Conservation (phyloP, 2,329 filamentous ascomycete genomes). For the Polytolypa hystricis region DNA sequence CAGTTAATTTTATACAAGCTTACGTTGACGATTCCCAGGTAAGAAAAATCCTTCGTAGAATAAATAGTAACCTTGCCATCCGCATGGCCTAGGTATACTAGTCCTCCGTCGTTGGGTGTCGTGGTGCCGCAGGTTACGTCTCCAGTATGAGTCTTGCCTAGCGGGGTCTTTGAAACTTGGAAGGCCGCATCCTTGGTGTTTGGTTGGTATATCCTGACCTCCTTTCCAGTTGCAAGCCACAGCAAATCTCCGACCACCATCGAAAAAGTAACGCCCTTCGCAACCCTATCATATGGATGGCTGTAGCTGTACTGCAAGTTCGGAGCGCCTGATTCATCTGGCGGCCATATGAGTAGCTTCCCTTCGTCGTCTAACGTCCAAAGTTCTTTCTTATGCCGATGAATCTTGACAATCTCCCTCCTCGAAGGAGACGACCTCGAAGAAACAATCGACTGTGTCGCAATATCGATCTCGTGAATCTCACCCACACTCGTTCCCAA, state of each 20-base stretch:
- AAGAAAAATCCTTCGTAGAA: constrained; percentile 63
- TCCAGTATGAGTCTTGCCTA: constrained; percentile 62
- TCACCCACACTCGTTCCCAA: constrained; percentile 83
- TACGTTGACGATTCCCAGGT: constrained; percentile 68
- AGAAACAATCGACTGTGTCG: constrained; percentile 56
- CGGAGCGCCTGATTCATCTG: constrained; percentile 61
- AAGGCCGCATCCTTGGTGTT: constrained; percentile 60
- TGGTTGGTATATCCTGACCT: constrained; percentile 73
- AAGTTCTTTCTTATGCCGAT: constrained; percentile 75
- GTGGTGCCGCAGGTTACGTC: constrained; percentile 79
- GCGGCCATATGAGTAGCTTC: constrained; percentile 75
- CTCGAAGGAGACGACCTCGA: constrained; percentile 66
- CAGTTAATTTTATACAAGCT: constrained; percentile 94
- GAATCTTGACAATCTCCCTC: constrained; percentile 71
- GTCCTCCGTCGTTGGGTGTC: constrained; percentile 61
- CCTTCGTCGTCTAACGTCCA: constrained; percentile 92
- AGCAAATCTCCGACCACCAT: constrained; percentile 74
- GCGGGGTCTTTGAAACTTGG: constrained; percentile 60
- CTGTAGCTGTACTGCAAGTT: constrained; percentile 64
- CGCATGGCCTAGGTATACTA: constrained; percentile 79
- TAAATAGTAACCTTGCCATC: constrained; percentile 96
- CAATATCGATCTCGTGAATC: constrained; percentile 76
- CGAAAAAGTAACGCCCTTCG: constrained; percentile 75
- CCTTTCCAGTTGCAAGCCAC: constrained; percentile 81
- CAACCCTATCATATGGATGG: constrained; percentile 56